Evolutionary conservation across 148 eudicot species (phyloP).

Genomic region (Arbutus unedo): DNA sequence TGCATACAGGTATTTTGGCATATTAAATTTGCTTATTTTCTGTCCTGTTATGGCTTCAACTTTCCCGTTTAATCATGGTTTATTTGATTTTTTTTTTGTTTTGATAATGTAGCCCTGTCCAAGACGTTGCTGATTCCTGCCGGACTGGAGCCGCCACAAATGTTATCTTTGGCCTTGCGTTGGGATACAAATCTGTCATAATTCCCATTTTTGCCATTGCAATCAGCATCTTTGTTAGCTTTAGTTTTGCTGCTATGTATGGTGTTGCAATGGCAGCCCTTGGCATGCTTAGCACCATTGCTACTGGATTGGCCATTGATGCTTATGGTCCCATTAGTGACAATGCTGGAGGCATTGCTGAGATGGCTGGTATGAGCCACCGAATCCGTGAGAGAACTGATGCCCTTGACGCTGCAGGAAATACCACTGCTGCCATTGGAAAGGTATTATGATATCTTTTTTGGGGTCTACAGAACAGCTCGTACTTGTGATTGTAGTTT

Average conservation of each 20-base stretch:
- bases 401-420: conserved; percentile 62
- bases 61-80: neutral
- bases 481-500: neutral
- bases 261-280: conserved; percentile 51
- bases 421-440: conserved; percentile 61
- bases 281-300: conserved; percentile 60
- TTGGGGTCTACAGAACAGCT: neutral
- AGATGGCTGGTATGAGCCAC: conserved; percentile 64
- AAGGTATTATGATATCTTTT: conserved; percentile 26
- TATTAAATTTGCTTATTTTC: neutral
- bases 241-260: conserved; percentile 47
- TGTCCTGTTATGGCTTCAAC: conserved; percentile 23
- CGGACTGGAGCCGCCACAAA: conserved; percentile 75
- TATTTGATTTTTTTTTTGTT: neutral
- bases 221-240: conserved; percentile 39
- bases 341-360: conserved; percentile 60
- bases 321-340: conserved; percentile 62
- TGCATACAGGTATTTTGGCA: conserved; percentile 42
- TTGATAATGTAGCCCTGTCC: conserved; percentile 45
- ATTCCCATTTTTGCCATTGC: conserved; percentile 52
- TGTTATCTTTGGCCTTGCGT: conserved; percentile 68
- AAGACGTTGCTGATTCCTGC: conserved; percentile 80
- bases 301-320: conserved; percentile 58
- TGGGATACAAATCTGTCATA: conserved; percentile 66
- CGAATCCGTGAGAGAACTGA: conserved; percentile 51